phyloP scores from a whole-genome alignment of 768 basidiomycete species.

The Rubroboletus pulcherrimus region DNA sequence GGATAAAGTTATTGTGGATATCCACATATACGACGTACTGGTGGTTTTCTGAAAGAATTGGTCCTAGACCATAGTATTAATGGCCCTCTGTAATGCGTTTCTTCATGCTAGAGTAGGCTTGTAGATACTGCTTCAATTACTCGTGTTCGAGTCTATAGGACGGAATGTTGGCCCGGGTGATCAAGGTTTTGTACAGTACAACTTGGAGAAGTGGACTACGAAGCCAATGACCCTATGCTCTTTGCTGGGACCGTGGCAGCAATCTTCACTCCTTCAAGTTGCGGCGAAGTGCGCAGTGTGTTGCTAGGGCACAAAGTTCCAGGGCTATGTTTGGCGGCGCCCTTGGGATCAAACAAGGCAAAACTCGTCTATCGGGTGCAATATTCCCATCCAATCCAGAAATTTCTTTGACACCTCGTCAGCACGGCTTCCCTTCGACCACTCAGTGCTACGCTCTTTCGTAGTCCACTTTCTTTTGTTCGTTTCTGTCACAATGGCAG shows the following conservation, averaged over 20 bases:
- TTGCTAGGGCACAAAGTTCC: background rate
- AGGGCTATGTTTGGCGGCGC: too few species aligned
- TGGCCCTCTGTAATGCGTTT: background rate
- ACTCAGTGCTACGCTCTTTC: background rate
- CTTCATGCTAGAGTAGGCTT: background rate
- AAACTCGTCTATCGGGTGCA: constrained; percentile 14
- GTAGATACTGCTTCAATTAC: background rate
- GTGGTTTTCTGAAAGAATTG: too few species aligned
- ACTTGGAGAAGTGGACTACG: background rate
- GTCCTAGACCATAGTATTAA: background rate
- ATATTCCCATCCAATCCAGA: background rate
- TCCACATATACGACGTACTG: background rate
- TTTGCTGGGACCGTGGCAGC: background rate
- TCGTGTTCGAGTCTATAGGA: background rate
- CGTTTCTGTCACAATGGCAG: constrained; percentile 6
- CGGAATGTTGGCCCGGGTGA: constrained; percentile 2
- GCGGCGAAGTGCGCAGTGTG: background rate
- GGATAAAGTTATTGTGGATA: background rate
- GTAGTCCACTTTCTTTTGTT: background rate
- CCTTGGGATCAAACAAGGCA: constrained; percentile 12
- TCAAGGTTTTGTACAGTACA: background rate
- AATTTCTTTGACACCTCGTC: background rate
- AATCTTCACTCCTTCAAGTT: background rate
- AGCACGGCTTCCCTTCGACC: background rate
- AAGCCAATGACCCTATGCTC: background rate